Base-by-base conservation (phyloP, 805 yeast species). In the Cyberlindnera misumaiensis region DNA sequence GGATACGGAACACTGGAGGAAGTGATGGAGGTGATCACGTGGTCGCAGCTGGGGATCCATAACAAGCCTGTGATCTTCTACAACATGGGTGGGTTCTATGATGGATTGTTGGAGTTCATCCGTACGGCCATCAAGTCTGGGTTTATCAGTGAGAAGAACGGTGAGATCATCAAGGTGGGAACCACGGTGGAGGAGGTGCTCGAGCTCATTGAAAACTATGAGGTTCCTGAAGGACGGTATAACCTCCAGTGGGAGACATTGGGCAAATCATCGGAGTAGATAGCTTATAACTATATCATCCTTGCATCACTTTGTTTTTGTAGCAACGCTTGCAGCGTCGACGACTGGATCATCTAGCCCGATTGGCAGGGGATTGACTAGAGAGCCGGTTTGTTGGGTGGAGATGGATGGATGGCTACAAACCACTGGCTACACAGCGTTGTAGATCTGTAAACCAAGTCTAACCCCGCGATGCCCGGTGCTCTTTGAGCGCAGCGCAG, bases 1-100 rank as follows among this genome's bases (percentile, higher is more conserved):
- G 96, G 96, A 3, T 86, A 78, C 57, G 96, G 96, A 36, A 86
- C 95, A 7, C 63, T 85, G 55, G 96, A 87, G 61, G 96, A 87
- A 63, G 68, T 87, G 45, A 79, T 86, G 80, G 96, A 87, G 65
- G 82, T 85, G 39, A 82, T 83, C 42, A 87, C 96, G 4, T 87
- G 96, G 96, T 77, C 79, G 35, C 96, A 87, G 66, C 69, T 87
- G 51, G 93, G 89, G 26, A 86, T 87, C 48, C 96, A 87, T 60
- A 64, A 69, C 45, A 82, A 82, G 59, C 95, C 96, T 22, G 77
- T 87, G 51, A 80, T 87, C 12, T 55, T 87, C 30, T 79, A 78
- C 63, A 87, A 87, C 61, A 70, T 81, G 39, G 70, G 82, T 60
- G 96, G 95, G 0, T 87, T 83, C 58, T 87, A 74, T 59, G 87